These are phyloP conservation scores for Crithidia brevicula DNA, from an alignment of 208 protist species.

Conservation along the genomic window DNA sequence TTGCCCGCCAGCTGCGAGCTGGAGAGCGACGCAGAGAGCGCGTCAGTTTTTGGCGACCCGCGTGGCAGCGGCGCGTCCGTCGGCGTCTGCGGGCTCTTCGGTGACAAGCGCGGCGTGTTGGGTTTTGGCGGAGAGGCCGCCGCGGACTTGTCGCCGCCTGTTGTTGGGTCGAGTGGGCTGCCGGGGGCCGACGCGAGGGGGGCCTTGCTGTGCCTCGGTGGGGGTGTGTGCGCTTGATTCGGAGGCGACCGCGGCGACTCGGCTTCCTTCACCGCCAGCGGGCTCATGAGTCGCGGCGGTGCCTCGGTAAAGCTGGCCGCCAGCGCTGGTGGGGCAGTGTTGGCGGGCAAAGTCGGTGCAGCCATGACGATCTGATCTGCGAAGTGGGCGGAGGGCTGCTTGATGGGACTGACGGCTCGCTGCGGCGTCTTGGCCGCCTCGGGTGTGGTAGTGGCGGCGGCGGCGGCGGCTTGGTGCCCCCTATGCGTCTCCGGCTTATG, in stretches of 20 bases:
- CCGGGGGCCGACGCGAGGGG: not conserved
- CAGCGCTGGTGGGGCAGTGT: not conserved
- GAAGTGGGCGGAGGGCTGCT: conserved; percentile 7
- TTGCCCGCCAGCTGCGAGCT: not conserved
- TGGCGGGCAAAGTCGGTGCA: not conserved
- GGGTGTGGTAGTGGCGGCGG: not conserved
- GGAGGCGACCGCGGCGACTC: conserved; percentile 10
- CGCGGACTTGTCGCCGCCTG: not conserved
- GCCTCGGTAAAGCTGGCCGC: not conserved
- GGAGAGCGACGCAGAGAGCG: not conserved
- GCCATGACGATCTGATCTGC: not conserved
- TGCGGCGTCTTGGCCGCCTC: not conserved
- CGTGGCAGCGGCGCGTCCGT: not conserved
- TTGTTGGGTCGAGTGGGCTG: no score
- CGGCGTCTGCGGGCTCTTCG: conserved; percentile 4
- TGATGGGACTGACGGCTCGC: not conserved
- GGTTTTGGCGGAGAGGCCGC: not conserved
- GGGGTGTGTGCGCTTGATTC: conserved; percentile 9
- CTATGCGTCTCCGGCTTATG: no score
- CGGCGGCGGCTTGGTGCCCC: no score
- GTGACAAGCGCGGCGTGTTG: not conserved
- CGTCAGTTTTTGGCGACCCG: not conserved
- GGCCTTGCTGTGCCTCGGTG: conserved; percentile 5
- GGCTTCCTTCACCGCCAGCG: not conserved
- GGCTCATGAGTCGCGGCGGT: not conserved